Evolutionary conservation across 345 rosid genomes (phyloP).

Genomic region (Fremontodendron californicum): DNA sequence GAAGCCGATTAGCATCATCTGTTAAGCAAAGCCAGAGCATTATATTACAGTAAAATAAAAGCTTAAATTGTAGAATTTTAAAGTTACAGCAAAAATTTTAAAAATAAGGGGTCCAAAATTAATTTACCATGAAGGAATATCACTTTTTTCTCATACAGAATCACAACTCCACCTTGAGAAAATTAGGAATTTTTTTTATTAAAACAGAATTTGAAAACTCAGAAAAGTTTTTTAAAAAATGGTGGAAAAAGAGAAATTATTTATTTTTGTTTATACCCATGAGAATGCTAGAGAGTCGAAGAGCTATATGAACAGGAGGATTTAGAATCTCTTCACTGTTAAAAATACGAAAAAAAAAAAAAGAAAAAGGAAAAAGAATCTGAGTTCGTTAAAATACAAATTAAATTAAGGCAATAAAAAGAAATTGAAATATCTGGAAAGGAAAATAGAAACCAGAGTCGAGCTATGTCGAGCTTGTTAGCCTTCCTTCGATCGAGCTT

Average conservation of each 20-base stretch:
- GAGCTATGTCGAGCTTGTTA: conserved; percentile 59
- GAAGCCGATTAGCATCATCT: conserved; percentile 77
- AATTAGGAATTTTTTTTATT: conserved; percentile 3
- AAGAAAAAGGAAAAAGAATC: not conserved
- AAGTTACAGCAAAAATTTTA: not conserved
- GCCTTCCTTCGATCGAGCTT: conserved; percentile 77
- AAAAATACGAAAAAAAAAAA: not conserved
- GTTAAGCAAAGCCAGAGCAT: conserved; percentile 16
- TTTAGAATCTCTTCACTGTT: conserved; percentile 87
- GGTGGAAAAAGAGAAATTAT: not conserved
- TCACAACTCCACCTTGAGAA: conserved; percentile 76
- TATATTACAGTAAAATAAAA: not conserved
- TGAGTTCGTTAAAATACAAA: not conserved
- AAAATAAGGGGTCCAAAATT: not conserved
- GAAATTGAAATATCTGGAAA: not conserved
- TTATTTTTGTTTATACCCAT: conserved; percentile 67
- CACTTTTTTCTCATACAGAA: conserved; percentile 87
- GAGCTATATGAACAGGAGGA: conserved; percentile 90
- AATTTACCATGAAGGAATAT: conserved; percentile 68
- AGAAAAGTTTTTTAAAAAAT: no score
- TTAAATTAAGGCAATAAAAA: not conserved
- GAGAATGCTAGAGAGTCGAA: conserved; percentile 82
- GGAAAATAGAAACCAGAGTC: conserved; percentile 54
- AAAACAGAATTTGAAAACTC: not conserved
- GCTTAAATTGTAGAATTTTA: no score